phyloP scores from a whole-genome alignment of 2,329 filamentous ascomycete genomes.

The Lasiodiplodia sp. region DNA sequence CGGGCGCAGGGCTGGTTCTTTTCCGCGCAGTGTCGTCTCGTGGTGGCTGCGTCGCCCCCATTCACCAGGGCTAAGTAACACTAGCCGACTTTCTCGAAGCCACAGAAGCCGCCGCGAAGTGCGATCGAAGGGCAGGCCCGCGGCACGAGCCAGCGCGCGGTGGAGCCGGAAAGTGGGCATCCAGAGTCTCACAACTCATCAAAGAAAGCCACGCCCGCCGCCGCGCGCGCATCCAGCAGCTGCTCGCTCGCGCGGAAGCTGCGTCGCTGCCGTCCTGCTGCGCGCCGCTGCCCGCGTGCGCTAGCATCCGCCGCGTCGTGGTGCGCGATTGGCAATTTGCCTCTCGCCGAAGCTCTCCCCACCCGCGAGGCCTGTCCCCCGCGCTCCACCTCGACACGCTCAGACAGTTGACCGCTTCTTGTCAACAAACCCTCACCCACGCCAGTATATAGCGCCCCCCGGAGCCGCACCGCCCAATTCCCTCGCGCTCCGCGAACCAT shows the following conservation, averaged over 20 bases:
- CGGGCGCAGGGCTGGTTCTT: constrained; percentile 15
- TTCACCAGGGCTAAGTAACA: too few species aligned
- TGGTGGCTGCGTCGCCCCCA: constrained; percentile 14
- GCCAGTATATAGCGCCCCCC: constrained; percentile 25
- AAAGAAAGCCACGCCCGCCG: constrained; percentile 12
- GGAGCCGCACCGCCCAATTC: constrained; percentile 25
- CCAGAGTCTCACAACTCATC: constrained; percentile 13
- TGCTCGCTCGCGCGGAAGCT: background rate
- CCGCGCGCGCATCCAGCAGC: constrained; percentile 5
- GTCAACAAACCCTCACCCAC: constrained; percentile 29
- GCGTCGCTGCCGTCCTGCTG: background rate
- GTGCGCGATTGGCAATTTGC: constrained; percentile 18
- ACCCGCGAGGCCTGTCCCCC: constrained; percentile 22
- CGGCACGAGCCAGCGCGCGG: constrained; percentile 20
- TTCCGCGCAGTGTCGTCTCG: constrained; percentile 11
- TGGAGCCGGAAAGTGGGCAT: constrained; percentile 19
- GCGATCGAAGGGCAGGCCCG: constrained; percentile 10
- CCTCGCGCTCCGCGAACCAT: constrained; percentile 15
- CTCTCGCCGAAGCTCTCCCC: constrained; percentile 19
- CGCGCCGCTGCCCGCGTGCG: background rate
- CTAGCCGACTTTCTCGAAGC: constrained; percentile 4
- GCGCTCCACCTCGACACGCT: constrained; percentile 25
- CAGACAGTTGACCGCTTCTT: constrained; percentile 30
- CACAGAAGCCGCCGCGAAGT: constrained; percentile 3
- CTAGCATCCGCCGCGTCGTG: constrained; percentile 4